Conservation (phyloP, 2,329 filamentous ascomycete genomes). For the Sporothrix schenckii region DNA sequence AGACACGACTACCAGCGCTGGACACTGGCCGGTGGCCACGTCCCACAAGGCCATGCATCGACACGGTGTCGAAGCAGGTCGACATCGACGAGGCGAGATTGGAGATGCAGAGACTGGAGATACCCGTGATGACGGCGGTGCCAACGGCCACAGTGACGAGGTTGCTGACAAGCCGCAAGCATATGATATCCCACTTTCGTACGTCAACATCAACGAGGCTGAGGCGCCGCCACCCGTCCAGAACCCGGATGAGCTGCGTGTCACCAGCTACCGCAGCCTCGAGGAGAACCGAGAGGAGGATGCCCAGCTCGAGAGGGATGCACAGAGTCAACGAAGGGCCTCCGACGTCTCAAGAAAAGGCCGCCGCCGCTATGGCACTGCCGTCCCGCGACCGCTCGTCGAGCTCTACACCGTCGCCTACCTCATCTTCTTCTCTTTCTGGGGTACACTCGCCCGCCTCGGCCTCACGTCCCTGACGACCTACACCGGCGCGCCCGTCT, state of each 20-base stretch:
- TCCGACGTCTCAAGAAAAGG: not conserved
- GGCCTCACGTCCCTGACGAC: slow-evolving; percentile 77
- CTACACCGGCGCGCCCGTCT: slow-evolving; percentile 75
- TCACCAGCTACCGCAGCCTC: slow-evolving; percentile 47
- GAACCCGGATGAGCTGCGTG: slow-evolving; percentile 45
- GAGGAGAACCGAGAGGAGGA: slow-evolving; percentile 45
- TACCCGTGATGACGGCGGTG: not conserved
- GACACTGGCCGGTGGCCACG: not conserved
- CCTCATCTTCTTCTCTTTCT: slow-evolving; percentile 79
- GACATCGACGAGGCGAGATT: not conserved
- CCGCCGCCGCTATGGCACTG: not conserved
- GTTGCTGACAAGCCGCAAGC: not conserved
- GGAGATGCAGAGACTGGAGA: not conserved
- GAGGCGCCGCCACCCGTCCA: slow-evolving; percentile 48
- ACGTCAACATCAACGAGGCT: slow-evolving; percentile 51
- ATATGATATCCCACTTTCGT: slow-evolving; percentile 47
- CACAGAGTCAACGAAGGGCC: slow-evolving; percentile 34
- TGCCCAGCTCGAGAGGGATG: slow-evolving; percentile 14
- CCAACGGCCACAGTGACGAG: not conserved
- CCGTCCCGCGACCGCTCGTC: slow-evolving; percentile 56
- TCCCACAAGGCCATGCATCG: not conserved
- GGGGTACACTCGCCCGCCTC: slow-evolving; percentile 81
- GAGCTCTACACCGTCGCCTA: slow-evolving; percentile 75
- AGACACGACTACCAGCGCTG: not conserved
- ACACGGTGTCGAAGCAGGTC: not conserved